Evolutionary conservation across 179 eudicot species (phyloP).

Genomic region (Corrigiola litoralis): DNA sequence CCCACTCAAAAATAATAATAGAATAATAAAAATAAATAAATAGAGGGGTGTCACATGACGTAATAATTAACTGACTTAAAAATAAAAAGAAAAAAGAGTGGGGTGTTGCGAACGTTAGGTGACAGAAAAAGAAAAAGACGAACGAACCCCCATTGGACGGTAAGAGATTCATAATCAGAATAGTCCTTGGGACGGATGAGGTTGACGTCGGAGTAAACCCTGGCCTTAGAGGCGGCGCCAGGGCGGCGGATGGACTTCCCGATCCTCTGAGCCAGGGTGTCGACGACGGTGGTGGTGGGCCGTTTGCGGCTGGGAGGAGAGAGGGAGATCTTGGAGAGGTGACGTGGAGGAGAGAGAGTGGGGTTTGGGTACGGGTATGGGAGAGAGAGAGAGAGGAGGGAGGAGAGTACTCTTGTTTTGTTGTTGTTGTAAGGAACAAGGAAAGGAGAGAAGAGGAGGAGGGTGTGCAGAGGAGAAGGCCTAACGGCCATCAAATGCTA

Average conservation of each 20-base stretch:
- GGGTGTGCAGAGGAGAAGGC: constrained; percentile 34
- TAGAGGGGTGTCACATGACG: too few relatives aligned
- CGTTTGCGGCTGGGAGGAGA: constrained; percentile 5
- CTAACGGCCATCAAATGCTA: constrained; percentile 72
- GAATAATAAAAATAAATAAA: too few relatives aligned
- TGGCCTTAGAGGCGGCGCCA: constrained; percentile 79
- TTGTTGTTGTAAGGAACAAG: too few relatives aligned
- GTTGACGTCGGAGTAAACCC: constrained; percentile 75
- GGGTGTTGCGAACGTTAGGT: too few relatives aligned
- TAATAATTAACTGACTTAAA: not conserved
- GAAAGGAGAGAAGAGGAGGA: constrained; percentile 12
- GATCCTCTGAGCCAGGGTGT: constrained; percentile 89
- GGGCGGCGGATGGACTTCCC: constrained; percentile 81
- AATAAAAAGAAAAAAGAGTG: not conserved
- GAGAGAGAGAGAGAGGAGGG: constrained; percentile 13
- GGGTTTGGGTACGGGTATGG: not conserved
- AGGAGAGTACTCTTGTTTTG: too few relatives aligned
- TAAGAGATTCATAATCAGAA: constrained; percentile 77
- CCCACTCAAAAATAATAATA: too few relatives aligned
- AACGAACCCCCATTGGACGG: constrained; percentile 80
- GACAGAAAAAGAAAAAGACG: not conserved
- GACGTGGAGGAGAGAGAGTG: not conserved
- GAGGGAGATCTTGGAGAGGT: not conserved
- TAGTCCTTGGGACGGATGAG: constrained; percentile 73
- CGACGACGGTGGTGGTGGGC: constrained; percentile 12